Percentiles rank a stretch among this genome's conserved stretches.
These are phyloP conservation scores for Hysterium pulicare DNA, from an alignment of 2,329 filamentous ascomycete genomes.

Conservation along the genomic window DNA sequence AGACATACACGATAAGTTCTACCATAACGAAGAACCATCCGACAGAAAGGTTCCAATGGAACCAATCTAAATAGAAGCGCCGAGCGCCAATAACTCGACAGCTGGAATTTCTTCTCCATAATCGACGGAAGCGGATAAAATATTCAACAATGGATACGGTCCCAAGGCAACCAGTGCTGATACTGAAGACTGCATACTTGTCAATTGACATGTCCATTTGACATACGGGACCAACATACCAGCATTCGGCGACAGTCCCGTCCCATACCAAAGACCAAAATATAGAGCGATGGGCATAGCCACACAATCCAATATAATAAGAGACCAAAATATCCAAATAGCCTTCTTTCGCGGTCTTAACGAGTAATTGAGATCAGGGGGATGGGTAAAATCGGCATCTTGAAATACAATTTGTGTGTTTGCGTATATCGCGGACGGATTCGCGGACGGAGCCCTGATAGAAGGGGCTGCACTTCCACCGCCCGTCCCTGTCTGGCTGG, in stretches of 20 bases:
- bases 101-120: slow-evolving; percentile 51
- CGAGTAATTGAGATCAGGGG: slow-evolving; percentile 56
- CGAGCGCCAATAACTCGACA: slow-evolving; percentile 51
- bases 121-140: slow-evolving; percentile 46
- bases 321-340: slow-evolving; percentile 57
- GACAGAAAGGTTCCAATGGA: slow-evolving; percentile 56
- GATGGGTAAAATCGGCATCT: slow-evolving; percentile 39
- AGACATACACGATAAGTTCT: slow-evolving; percentile 50
- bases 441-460: slow-evolving; percentile 27
- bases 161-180: slow-evolving; percentile 52
- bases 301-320: slow-evolving; percentile 58
- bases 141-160: slow-evolving; percentile 55
- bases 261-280: slow-evolving; percentile 59
- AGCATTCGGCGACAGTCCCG: slow-evolving; percentile 49
- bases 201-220: not conserved
- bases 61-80: slow-evolving; percentile 51
- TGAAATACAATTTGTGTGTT: slow-evolving; percentile 41
- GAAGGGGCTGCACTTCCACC: slow-evolving; percentile 1
- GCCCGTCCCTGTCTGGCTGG: slow-evolving; percentile 18
- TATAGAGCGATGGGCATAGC: slow-evolving; percentile 59
- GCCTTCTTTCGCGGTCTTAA: slow-evolving; percentile 52
- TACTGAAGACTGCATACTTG: slow-evolving; percentile 44
- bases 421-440: slow-evolving; percentile 32
- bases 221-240: slow-evolving; percentile 8
- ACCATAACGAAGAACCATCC: slow-evolving; percentile 57